Evolutionary conservation across 225 moss, liverwort and hornwort genomes (phyloP).

Genomic region (Marchantia paleacea): DNA sequence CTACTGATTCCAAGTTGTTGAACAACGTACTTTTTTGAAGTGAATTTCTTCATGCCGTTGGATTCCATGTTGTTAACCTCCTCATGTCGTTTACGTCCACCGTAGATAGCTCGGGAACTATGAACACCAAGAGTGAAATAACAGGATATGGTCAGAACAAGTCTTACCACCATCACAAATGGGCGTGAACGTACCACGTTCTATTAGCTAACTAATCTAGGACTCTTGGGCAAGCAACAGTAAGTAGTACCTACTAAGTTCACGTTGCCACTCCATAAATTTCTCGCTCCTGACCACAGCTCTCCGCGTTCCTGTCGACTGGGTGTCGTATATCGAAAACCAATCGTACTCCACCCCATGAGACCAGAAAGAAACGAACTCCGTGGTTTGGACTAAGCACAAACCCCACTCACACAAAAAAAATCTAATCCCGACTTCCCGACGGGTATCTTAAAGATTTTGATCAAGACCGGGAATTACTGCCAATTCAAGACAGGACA

Average conservation of each 20-base stretch:
- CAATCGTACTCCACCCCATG: not conserved
- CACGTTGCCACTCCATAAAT: conserved; percentile 97
- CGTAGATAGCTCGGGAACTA: conserved; percentile 54
- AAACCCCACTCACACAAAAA: no score
- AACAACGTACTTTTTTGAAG: conserved; percentile 39
- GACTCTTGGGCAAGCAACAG: conserved; percentile 6
- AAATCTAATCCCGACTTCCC: not conserved
- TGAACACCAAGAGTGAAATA: not conserved
- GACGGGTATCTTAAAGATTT: not conserved
- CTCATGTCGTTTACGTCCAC: conserved; percentile 56
- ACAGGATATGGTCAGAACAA: not conserved
- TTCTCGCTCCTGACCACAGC: conserved; percentile 86
- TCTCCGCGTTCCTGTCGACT: conserved; percentile 72
- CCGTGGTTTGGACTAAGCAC: not conserved
- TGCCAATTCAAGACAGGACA: conserved; percentile 14
- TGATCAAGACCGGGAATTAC: conserved; percentile 5
- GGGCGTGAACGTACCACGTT: not conserved
- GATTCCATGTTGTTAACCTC: conserved; percentile 42
- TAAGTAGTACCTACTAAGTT: conserved; percentile 74
- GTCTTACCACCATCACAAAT: not conserved
- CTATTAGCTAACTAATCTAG: not conserved
- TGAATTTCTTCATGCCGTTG: conserved; percentile 30
- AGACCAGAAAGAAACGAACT: not conserved
- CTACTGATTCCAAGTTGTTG: not conserved
- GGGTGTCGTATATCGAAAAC: conserved; percentile 17